A percentile compares a stretch with the other conserved stretches of the same genome.
Conservation (phyloP, 352 stramenopile species). For the Pythium myriotylum region DNA sequence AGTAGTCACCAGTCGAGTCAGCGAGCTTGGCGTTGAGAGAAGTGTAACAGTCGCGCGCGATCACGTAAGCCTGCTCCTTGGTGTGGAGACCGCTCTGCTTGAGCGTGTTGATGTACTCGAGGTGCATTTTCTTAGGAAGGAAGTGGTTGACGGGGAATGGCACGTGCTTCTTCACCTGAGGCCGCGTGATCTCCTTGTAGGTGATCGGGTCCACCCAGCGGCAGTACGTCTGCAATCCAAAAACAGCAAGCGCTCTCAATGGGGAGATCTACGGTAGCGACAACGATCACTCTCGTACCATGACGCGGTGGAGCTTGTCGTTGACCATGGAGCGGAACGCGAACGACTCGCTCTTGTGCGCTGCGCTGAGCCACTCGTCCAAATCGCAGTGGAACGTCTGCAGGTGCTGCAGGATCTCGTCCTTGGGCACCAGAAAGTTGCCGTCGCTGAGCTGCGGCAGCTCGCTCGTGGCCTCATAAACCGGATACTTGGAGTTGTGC, state of each 20-base stretch:
- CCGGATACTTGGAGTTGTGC: slow-evolving; percentile 84
- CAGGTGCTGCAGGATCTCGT: slow-evolving; percentile 86
- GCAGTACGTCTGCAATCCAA: slow-evolving; percentile 54
- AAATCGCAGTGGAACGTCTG: slow-evolving; percentile 89
- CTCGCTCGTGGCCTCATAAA: slow-evolving; percentile 79
- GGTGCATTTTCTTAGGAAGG: slow-evolving; percentile 85
- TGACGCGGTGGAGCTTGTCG: slow-evolving; percentile 81
- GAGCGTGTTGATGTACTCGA: slow-evolving; percentile 65
- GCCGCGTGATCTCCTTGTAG: slow-evolving; percentile 84
- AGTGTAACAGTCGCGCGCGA: slow-evolving; percentile 85
- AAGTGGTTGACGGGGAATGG: slow-evolving; percentile 85
- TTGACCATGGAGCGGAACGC: slow-evolving; percentile 82
- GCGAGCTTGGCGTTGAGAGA: slow-evolving; percentile 82
- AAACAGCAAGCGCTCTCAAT: not conserved
- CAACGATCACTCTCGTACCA: slow-evolving; percentile 28
- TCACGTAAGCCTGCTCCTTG: slow-evolving; percentile 83
- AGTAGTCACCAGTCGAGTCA: slow-evolving; percentile 51
- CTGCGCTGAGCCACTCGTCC: slow-evolving; percentile 64
- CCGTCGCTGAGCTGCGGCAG: slow-evolving; percentile 85
- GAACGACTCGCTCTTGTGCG: slow-evolving; percentile 81
- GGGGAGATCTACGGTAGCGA: no score
- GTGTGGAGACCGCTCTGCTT: slow-evolving; percentile 56
- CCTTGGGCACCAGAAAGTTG: slow-evolving; percentile 84
- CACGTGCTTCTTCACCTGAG: slow-evolving; percentile 79
- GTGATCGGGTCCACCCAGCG: slow-evolving; percentile 84